phyloP scores from a whole-genome alignment of 495 filamentous ascomycete species.

The Hypoxylon perforatum region DNA sequence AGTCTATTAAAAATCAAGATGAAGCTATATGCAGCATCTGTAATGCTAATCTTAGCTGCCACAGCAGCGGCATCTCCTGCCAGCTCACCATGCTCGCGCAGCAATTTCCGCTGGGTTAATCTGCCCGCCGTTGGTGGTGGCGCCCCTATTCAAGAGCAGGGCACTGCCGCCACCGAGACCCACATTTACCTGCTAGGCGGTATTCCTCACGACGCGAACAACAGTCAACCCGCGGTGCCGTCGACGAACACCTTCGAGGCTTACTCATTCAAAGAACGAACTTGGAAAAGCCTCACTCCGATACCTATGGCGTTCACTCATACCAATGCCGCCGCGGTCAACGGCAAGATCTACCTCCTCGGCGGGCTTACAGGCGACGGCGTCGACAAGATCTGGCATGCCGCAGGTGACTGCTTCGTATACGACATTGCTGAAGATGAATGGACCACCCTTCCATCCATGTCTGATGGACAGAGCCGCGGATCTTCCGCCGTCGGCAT shows the following conservation, averaged over 20 bases:
- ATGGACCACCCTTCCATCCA: conserved; percentile 35
- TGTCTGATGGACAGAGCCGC: conserved; percentile 38
- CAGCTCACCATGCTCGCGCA: too few species aligned
- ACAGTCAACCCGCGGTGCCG: background rate
- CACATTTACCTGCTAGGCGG: conserved; percentile 45
- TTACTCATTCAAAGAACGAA: conserved; percentile 30
- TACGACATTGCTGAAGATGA: conserved; percentile 38
- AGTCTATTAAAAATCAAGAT: too few species aligned
- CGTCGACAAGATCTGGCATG: conserved; percentile 21
- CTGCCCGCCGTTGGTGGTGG: conserved; percentile 23
- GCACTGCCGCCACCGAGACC: conserved; percentile 30
- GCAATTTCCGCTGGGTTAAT: conserved; percentile 10
- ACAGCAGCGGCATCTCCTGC: too few species aligned
- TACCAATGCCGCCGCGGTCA: conserved; percentile 47
- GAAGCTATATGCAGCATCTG: too few species aligned
- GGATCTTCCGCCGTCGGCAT: conserved; percentile 41
- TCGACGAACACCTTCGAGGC: conserved; percentile 25
- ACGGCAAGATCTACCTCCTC: conserved; percentile 53
- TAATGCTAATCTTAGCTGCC: too few species aligned
- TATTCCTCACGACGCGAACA: conserved; percentile 18
- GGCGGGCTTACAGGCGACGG: conserved; percentile 43
- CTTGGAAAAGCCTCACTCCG: conserved; percentile 44
- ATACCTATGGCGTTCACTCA: conserved; percentile 49
- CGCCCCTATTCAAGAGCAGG: conserved; percentile 43
- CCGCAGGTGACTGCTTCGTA: conserved; percentile 27